A percentile compares a stretch with the other conserved stretches of the same genome.
Conservation (phyloP, 805 yeast genomes). For the Saccharomycopsis schoenii region DNA sequence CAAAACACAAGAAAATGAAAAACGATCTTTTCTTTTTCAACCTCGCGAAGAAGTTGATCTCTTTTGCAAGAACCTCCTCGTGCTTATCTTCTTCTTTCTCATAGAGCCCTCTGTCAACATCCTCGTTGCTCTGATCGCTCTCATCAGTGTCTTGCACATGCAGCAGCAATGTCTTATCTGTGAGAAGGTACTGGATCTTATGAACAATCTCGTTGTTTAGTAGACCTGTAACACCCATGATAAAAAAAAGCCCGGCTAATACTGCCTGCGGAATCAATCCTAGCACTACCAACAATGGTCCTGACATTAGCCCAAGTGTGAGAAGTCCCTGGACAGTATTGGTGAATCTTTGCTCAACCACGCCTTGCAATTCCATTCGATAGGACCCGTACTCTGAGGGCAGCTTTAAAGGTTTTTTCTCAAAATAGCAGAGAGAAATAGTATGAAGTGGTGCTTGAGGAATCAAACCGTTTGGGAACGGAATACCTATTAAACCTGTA, state of each 20-base stretch:
- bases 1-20: slow-evolving; percentile 44
- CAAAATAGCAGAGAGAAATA: slow-evolving; percentile 54
- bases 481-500: slow-evolving; percentile 81
- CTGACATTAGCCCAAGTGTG: slow-evolving; percentile 78
- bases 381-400: not conserved
- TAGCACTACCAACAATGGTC: slow-evolving; percentile 74
- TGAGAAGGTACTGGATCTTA: slow-evolving; percentile 50
- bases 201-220: slow-evolving; percentile 54
- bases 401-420: slow-evolving; percentile 25
- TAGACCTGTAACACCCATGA: slow-evolving; percentile 83
- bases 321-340: slow-evolving; percentile 79
- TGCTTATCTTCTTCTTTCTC: slow-evolving; percentile 21
- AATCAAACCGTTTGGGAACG: slow-evolving; percentile 92
- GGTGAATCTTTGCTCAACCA: slow-evolving; percentile 84
- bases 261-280: slow-evolving; percentile 90
- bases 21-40: slow-evolving; percentile 35
- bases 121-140: not conserved
- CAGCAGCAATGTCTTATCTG: slow-evolving; percentile 33
- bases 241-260: slow-evolving; percentile 82
- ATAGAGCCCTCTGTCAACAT: slow-evolving; percentile 25
- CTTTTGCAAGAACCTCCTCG: not conserved
- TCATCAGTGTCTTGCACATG: not conserved
- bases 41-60: not conserved
- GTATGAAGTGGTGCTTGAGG: slow-evolving; percentile 98
- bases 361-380: slow-evolving; percentile 31